Conservation (phyloP, 306 rosid genomes). For the Rosa rugosa region DNA sequence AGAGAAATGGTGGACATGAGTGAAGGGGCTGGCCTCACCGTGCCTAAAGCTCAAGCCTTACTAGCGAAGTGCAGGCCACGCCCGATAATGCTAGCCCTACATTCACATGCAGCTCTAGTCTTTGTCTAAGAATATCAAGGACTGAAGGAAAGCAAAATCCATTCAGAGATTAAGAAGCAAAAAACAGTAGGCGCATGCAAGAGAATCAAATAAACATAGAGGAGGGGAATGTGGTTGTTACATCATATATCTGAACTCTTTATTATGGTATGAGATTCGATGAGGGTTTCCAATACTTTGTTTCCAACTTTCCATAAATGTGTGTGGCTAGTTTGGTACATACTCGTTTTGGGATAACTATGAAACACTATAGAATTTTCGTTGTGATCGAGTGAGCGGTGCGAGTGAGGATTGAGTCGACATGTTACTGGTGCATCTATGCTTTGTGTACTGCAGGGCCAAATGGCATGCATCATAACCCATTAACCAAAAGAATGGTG, state of each 20-base stretch:
- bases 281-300: not conserved
- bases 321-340: not conserved
- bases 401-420: not conserved
- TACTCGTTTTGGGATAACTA: not conserved
- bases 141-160: not conserved
- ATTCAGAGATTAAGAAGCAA: not conserved
- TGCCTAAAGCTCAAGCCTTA: slow-evolving; percentile 19
- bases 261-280: slow-evolving; percentile 22
- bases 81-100: slow-evolving; percentile 20
- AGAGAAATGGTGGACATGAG: slow-evolving; percentile 32
- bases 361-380: not conserved
- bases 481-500: slow-evolving; percentile 10
- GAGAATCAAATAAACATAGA: not conserved
- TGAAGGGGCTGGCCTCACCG: slow-evolving; percentile 29
- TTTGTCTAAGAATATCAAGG: not conserved
- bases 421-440: not conserved
- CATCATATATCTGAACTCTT: not conserved
- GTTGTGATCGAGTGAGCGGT: not conserved
- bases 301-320: not conserved
- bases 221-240: not conserved
- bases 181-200: not conserved
- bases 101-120: slow-evolving; percentile 16
- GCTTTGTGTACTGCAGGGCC: not conserved
- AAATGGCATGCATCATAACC: slow-evolving; percentile 17
- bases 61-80: slow-evolving; percentile 32